Percentiles rank a stretch among this genome's conserved stretches.
These are phyloP conservation scores for Aspergillus bombycis DNA, from an alignment of 2,329 filamentous ascomycete genomes.

Conservation along the genomic window DNA sequence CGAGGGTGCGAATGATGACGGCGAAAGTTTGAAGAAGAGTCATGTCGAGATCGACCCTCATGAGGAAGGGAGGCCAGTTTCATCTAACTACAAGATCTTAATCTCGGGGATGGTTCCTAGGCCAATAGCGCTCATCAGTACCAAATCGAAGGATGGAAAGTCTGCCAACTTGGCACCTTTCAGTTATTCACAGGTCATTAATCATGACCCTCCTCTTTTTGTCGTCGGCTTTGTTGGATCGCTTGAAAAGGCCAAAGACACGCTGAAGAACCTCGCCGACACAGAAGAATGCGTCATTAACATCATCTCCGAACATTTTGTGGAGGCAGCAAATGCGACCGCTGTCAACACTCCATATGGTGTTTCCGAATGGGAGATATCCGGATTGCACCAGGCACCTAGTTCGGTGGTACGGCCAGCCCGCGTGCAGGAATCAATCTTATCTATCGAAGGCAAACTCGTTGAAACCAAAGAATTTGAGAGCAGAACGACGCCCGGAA, in stretches of 20 bases:
- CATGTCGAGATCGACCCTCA: constrained; percentile 84
- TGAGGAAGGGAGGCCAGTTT: constrained; percentile 65
- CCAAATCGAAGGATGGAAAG: constrained; percentile 62
- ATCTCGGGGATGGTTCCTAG: constrained; percentile 82
- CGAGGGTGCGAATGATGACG: constrained; percentile 48
- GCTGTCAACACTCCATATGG: constrained; percentile 77
- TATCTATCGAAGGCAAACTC: constrained; percentile 79
- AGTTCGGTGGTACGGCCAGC: constrained; percentile 69
- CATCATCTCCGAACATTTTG: constrained; percentile 79
- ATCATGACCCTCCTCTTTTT: constrained; percentile 86
- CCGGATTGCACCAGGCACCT: constrained; percentile 71
- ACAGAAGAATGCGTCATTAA: constrained; percentile 80
- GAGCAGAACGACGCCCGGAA: constrained; percentile 68
- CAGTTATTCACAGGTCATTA: constrained; percentile 81
- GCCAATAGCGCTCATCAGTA: constrained; percentile 71
- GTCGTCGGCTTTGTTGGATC: constrained; percentile 64
- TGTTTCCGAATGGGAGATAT: constrained; percentile 76
- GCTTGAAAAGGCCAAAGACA: constrained; percentile 71
- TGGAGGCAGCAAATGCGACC: constrained; percentile 86
- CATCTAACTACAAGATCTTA: constrained; percentile 88
- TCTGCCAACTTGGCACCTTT: constrained; percentile 82
- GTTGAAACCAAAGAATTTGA: constrained; percentile 77
- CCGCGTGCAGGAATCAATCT: constrained; percentile 79
- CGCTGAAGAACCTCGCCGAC: constrained; percentile 68
- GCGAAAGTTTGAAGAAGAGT: constrained; percentile 53